phyloP scores from a whole-genome alignment of 306 rosid species.

The Rosa lucieae region DNA sequence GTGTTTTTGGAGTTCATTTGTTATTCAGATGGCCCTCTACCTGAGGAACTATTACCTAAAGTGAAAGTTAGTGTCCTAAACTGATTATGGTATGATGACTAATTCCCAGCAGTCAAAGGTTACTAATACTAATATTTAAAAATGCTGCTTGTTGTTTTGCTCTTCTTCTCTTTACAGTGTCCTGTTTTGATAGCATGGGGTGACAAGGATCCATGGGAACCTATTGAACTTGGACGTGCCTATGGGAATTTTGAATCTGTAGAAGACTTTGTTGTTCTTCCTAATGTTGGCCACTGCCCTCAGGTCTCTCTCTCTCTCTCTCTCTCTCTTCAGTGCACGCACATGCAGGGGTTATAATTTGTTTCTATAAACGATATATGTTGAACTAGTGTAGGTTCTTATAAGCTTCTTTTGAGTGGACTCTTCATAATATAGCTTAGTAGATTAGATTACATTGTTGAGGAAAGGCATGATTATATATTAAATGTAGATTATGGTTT shows the following conservation, averaged over 20 bases:
- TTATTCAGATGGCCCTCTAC: slow-evolving; percentile 95
- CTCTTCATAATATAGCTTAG: not conserved
- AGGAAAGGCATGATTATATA: not conserved
- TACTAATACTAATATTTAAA: not conserved
- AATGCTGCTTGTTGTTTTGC: not conserved
- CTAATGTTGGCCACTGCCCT: slow-evolving; percentile 97
- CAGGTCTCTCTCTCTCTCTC: slow-evolving; percentile 55
- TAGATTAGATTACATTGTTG: not conserved
- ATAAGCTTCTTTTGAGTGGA: not conserved
- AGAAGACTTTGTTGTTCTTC: slow-evolving; percentile 79
- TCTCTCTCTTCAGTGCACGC: not conserved
- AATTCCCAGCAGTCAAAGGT: not conserved
- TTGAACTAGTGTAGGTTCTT: not conserved
- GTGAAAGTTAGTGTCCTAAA: slow-evolving; percentile 58
- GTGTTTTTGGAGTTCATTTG: slow-evolving; percentile 93
- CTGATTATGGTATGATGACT: slow-evolving; percentile 18
- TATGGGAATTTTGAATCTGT: slow-evolving; percentile 66
- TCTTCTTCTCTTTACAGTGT: slow-evolving; percentile 52
- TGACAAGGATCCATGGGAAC: slow-evolving; percentile 99
- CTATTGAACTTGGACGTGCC: slow-evolving; percentile 74
- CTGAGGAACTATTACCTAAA: slow-evolving; percentile 86
- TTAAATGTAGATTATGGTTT: not conserved
- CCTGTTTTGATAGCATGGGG: slow-evolving; percentile 96
- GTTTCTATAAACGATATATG: not conserved
- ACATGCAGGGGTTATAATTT: not conserved